Evolutionary conservation across 1,139 yeast genomes (phyloP).

Genomic region (Hyphopichia burtonii): DNA sequence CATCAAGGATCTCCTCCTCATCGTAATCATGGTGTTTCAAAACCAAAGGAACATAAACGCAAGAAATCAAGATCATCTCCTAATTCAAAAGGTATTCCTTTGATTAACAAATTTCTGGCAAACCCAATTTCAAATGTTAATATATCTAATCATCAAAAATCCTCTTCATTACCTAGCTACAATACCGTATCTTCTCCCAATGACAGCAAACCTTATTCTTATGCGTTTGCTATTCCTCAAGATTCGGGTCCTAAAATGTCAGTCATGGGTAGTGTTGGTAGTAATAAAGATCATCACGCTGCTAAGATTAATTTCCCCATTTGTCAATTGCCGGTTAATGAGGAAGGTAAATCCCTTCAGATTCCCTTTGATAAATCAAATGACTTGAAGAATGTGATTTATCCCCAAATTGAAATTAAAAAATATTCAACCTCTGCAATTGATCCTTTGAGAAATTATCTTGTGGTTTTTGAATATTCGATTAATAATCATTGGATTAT

Average conservation of each 20-base stretch:
- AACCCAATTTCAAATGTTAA: constrained; percentile 3
- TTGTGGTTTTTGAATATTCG: constrained; percentile 72
- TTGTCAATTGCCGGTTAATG: constrained; percentile 14
- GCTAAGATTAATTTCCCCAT: constrained; percentile 21
- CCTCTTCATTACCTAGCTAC: neutral
- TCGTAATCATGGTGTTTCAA: neutral
- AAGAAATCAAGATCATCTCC: constrained; percentile 11
- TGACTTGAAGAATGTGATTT: constrained; percentile 22
- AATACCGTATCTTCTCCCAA: neutral
- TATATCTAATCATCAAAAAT: neutral
- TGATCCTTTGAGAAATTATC: constrained; percentile 52
- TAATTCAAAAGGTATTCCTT: constrained; percentile 2
- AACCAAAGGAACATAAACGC: constrained; percentile 5
- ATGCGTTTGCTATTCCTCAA: neutral
- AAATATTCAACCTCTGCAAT: constrained; percentile 76
- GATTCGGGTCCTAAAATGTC: constrained; percentile 2
- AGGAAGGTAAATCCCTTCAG: constrained; percentile 6
- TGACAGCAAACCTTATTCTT: neutral
- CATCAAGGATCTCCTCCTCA: neutral
- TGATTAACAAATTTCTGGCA: constrained; percentile 8
- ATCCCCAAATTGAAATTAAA: constrained; percentile 49
- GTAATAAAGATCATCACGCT: neutral
- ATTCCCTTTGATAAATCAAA: constrained; percentile 26
- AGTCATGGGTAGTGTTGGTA: neutral
- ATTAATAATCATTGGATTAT: constrained; percentile 69